Percentiles rank a stretch among this genome's conserved stretches.
Conservation (phyloP, 2,329 filamentous ascomycete genomes). For the Colletotrichum noveboracense region DNA sequence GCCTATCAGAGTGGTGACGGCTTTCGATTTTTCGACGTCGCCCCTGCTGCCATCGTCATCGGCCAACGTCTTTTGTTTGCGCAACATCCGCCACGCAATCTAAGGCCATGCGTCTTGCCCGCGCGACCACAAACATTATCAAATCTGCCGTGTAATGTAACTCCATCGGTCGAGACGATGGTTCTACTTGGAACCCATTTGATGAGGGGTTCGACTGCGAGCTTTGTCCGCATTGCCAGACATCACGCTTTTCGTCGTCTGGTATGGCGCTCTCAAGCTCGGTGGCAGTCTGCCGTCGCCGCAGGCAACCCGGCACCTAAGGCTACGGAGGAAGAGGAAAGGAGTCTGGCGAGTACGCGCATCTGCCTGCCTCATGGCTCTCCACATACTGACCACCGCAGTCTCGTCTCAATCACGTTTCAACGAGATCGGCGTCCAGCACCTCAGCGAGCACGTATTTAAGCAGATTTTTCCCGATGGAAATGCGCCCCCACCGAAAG, state of each 20-base stretch:
- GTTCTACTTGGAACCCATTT: conserved; percentile 29
- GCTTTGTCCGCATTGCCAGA: conserved; percentile 57
- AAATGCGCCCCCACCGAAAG: conserved; percentile 62
- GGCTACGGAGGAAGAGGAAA: conserved; percentile 13
- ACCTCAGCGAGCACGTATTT: conserved; percentile 84
- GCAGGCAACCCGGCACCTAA: conserved; percentile 20
- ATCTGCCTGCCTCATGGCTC: neutral
- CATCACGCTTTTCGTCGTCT: conserved; percentile 47
- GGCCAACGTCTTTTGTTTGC: conserved; percentile 33
- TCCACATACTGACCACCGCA: conserved; percentile 26
- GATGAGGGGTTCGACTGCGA: conserved; percentile 45
- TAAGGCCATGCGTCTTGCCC: neutral
- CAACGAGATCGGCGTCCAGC: conserved; percentile 95
- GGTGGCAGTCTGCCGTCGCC: conserved; percentile 50
- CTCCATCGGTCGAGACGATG: conserved; percentile 9
- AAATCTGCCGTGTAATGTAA: neutral
- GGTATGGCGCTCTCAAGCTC: conserved; percentile 39
- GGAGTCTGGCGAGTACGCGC: conserved; percentile 47
- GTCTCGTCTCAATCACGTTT: conserved; percentile 69
- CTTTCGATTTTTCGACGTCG: conserved; percentile 10
- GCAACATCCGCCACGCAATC: conserved; percentile 34
- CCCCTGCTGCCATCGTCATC: conserved; percentile 33
- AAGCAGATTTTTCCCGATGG: conserved; percentile 77
- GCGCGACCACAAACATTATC: neutral
- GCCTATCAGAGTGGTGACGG: conserved; percentile 15